Evolutionary conservation across 1,284 basidiomycete species (phyloP).

Genomic region (Melampsora abietis-canadensis): DNA sequence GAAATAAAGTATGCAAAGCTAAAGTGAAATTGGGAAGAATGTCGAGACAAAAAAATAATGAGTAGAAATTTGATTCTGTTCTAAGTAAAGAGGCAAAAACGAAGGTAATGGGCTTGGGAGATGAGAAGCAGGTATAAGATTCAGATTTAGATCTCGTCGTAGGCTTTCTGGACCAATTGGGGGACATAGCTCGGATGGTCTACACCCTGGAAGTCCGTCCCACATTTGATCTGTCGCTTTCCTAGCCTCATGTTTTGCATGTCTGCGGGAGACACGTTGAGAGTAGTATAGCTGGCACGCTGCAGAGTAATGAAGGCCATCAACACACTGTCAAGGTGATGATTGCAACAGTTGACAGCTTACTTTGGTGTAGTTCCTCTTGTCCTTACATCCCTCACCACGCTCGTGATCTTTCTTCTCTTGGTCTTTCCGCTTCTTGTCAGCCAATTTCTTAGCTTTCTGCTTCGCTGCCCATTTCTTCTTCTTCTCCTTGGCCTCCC

Average conservation of each 20-base stretch:
- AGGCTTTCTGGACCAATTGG: background rate
- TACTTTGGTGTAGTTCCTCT: background rate
- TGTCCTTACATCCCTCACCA: background rate
- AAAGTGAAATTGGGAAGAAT: background rate
- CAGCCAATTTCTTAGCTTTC: too few relatives aligned
- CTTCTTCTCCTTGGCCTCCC: too few relatives aligned
- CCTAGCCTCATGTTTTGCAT: background rate
- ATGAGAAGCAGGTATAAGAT: background rate
- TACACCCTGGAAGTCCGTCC: slow-evolving; percentile 15
- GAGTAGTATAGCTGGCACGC: background rate
- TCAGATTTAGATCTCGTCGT: background rate
- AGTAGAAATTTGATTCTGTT: background rate
- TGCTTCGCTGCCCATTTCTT: too few relatives aligned
- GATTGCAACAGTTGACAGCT: background rate
- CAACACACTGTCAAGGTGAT: slow-evolving; percentile 6
- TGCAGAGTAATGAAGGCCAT: background rate
- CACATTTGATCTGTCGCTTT: background rate
- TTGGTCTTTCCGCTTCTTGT: background rate
- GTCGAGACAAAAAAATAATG: background rate
- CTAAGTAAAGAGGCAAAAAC: background rate
- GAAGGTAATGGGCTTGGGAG: slow-evolving; percentile 1
- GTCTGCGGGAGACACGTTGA: background rate
- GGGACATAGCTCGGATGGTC: slow-evolving; percentile 3
- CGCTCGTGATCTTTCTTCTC: background rate
- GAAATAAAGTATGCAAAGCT: background rate